Evolutionary conservation across 805 yeast species (phyloP), one percentile per base, ranked within the genome.

Genomic region (Saturnispora besseyi): DNA sequence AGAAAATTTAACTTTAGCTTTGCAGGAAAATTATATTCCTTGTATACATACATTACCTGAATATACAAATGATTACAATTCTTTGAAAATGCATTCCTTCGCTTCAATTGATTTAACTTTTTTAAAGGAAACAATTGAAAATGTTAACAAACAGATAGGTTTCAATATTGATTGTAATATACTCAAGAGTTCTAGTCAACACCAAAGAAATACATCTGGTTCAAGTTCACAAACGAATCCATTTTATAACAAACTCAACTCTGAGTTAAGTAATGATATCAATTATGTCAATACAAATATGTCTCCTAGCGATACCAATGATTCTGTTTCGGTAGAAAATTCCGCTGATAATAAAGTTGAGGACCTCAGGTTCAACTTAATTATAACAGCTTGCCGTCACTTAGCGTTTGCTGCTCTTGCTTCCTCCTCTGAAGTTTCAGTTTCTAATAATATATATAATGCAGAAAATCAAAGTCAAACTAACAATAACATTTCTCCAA

Each of bases 351-450:
- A 34, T 12, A 41, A 42, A 28, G 24, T 18, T 15, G 45, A 48
- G 4, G 33, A 34, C 13, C 26, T 41, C 8, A 26, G 38, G 60
- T 73, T 78, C 57, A 73, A 81, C 52, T 72, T 83, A 43, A 87
- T 83, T 22, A 85, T 81, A 60, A 76, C 81, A 58, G 93, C 95
- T 1, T 87, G 95, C 60, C 79, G 91, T 49, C 90, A 85, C 63
- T 81, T 86, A 59, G 89, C 91, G 1, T 70, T 82, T 40, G 93
- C 93, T 31, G 95, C 93, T 2, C 43, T 59, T 12, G 60, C 68
- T 1, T 62, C 65, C 0, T 6, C 50, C 8, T 51, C 49, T 12
- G 57, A 52, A 10, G 31, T 51, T 11, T 32, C 38, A 9, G 54
- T 60, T 36, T n/a, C 40, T 8, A 11, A 36, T 9, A 33, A 33